These are phyloP conservation scores for Phycomyces nitens DNA, from an alignment of 192 early-diverging fungal genomes.

Conservation along the genomic window DNA sequence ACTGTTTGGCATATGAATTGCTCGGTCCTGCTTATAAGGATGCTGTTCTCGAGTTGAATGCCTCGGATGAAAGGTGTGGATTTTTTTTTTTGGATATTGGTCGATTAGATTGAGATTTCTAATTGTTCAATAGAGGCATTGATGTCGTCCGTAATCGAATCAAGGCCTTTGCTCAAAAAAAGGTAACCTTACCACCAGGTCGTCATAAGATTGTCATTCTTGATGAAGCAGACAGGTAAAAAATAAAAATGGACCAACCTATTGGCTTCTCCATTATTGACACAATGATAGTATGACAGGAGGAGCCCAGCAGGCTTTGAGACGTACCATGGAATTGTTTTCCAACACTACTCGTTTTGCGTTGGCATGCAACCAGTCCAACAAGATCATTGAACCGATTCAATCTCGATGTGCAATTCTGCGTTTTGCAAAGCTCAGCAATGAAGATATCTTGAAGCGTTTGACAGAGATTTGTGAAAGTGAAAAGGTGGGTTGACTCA, in stretches of 20 bases:
- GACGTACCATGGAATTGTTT: conserved; percentile 98
- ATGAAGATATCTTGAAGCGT: conserved; percentile 76
- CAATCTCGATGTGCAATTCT: conserved; percentile 94
- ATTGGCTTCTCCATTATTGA: too few species aligned
- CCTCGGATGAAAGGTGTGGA: conserved; percentile 90
- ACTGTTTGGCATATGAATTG: conserved; percentile 87
- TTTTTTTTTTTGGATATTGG: not conserved
- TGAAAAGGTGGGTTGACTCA: conserved; percentile 59
- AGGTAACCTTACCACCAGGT: conserved; percentile 88
- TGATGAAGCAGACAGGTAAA: conserved; percentile 91
- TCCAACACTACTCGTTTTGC: conserved; percentile 94
- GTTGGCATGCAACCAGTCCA: conserved; percentile 92
- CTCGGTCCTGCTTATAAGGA: conserved; percentile 85
- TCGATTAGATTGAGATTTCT: too few species aligned
- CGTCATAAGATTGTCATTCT: conserved; percentile 89
- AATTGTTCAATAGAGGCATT: conserved; percentile 68
- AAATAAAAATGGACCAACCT: not conserved
- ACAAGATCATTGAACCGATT: conserved; percentile 98
- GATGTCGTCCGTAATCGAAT: conserved; percentile 95
- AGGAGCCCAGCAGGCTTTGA: conserved; percentile 94
- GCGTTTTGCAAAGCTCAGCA: conserved; percentile 75
- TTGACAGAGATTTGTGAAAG: conserved; percentile 77
- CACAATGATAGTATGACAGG: conserved; percentile 77
- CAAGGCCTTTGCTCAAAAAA: conserved; percentile 99
- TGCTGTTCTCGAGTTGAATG: conserved; percentile 94